These are phyloP conservation scores for Cylindrotheca closterium DNA, from an alignment of 108 stramenopile genomes.

Conservation along the genomic window DNA sequence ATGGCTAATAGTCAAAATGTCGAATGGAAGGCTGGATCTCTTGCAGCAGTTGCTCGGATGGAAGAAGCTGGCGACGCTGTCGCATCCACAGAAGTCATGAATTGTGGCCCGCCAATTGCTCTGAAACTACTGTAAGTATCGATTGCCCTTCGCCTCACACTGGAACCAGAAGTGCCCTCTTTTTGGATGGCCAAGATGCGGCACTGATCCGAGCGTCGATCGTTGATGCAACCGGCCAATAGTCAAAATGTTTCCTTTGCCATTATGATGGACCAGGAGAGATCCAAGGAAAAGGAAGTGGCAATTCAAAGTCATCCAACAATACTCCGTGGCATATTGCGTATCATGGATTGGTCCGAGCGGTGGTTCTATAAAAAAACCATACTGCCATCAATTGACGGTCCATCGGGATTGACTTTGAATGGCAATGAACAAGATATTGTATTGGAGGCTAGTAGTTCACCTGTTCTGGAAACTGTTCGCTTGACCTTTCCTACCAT, in stretches of 20 bases:
- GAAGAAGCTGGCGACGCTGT: too few species aligned
- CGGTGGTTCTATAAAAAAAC: constrained; percentile 16
- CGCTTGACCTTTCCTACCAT: constrained; percentile 28
- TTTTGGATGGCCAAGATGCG: constrained; percentile 40
- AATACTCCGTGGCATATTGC: constrained; percentile 15
- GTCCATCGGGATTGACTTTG: background rate
- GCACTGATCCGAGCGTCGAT: constrained; percentile 33
- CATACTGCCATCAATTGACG: constrained; percentile 7
- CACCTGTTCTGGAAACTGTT: constrained; percentile 17
- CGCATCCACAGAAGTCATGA: too few species aligned
- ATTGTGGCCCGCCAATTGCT: too few species aligned
- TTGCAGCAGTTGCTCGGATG: too few species aligned
- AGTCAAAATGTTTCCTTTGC: constrained; percentile 26
- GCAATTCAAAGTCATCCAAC: constrained; percentile 33
- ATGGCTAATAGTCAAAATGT: too few species aligned
- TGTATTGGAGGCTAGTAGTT: constrained; percentile 30
- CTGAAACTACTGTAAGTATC: too few species aligned
- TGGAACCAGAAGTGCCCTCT: constrained; percentile 21
- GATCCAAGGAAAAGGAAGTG: constrained; percentile 33
- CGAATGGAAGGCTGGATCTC: too few species aligned
- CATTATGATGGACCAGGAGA: constrained; percentile 26
- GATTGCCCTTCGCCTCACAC: constrained; percentile 22
- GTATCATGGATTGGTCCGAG: constrained; percentile 38
- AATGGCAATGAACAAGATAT: constrained; percentile 15
- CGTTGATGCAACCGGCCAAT: constrained; percentile 28